Percentiles rank a stretch among this genome's conserved stretches.
These are phyloP conservation scores for Desmodesmus armatus DNA, from an alignment of 139 green algal genomes.

Conservation along the genomic window DNA sequence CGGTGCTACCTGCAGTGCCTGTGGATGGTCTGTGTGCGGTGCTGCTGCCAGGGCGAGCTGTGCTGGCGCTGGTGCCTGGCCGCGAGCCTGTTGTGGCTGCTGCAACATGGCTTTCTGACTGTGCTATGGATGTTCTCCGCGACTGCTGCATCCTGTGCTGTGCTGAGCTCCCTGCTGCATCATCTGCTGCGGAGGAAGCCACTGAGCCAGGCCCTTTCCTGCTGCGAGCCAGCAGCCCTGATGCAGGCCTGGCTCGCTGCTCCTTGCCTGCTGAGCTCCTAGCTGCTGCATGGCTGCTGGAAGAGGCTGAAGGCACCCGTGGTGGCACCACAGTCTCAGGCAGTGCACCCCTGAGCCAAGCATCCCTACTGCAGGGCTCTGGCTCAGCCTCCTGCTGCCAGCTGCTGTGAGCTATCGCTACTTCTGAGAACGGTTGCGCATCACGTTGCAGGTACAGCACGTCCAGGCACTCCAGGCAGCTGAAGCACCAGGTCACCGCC, in stretches of 20 bases:
- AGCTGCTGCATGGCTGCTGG: slow-evolving; percentile 28
- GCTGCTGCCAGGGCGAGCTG: background rate
- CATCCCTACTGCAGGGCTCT: slow-evolving; percentile 54
- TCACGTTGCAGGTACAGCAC: slow-evolving; percentile 50
- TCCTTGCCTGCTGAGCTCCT: background rate
- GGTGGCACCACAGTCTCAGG: slow-evolving; percentile 35
- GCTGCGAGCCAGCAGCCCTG: background rate
- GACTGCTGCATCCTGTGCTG: background rate
- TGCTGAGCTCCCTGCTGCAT: slow-evolving; percentile 5
- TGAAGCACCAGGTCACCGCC: slow-evolving; percentile 46
- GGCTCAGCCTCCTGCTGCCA: slow-evolving; percentile 60
- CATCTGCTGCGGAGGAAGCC: background rate
- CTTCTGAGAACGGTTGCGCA: slow-evolving; percentile 36
- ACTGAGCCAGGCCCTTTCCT: background rate
- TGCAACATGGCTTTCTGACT: background rate
- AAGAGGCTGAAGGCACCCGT: slow-evolving; percentile 7
- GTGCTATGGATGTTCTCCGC: background rate
- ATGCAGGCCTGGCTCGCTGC: background rate
- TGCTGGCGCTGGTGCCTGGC: too few relatives aligned
- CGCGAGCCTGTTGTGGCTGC: slow-evolving; percentile 11
- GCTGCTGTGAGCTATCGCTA: slow-evolving; percentile 51
- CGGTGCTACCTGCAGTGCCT: background rate
- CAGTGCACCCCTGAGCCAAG: slow-evolving; percentile 59
- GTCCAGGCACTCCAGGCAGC: slow-evolving; percentile 44
- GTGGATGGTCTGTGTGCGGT: background rate